Conservation (phyloP, 805 yeast genomes). For the Yarrowia sp. region DNA sequence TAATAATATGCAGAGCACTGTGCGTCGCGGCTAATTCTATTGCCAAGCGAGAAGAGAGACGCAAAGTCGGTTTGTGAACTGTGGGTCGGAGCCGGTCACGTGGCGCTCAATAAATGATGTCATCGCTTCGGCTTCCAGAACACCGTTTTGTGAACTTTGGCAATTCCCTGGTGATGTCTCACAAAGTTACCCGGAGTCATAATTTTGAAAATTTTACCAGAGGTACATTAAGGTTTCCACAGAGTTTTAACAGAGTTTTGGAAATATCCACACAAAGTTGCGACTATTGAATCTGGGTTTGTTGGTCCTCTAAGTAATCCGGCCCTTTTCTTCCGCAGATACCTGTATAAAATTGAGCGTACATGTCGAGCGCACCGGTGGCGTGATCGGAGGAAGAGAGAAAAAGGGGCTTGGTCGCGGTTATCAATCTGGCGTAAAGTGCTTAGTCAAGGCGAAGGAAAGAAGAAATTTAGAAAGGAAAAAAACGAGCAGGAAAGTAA, state of each 20-base stretch:
- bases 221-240: not conserved
- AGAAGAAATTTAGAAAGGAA: too few species aligned
- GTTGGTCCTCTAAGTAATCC: not conserved
- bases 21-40: not conserved
- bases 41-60: not conserved
- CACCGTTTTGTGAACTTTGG: too few species aligned
- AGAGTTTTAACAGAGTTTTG: not conserved
- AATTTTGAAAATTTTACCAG: not conserved
- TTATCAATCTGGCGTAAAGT: not conserved
- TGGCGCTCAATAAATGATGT: not conserved
- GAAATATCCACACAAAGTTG: not conserved
- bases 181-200: not conserved
- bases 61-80: too few species aligned
- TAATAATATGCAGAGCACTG: not conserved
- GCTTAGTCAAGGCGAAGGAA: not conserved
- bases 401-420: too few species aligned
- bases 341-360: not conserved
- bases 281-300: not conserved
- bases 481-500: too few species aligned
- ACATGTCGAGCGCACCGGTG: not conserved
- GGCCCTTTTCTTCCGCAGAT: not conserved
- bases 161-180: not conserved
- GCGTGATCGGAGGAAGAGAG: slow-evolving; percentile 1
- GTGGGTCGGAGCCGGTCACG: not conserved
- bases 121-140: too few species aligned